Base-by-base conservation (phyloP, 78 protist species). In the Emiliania huxleyi region DNA sequence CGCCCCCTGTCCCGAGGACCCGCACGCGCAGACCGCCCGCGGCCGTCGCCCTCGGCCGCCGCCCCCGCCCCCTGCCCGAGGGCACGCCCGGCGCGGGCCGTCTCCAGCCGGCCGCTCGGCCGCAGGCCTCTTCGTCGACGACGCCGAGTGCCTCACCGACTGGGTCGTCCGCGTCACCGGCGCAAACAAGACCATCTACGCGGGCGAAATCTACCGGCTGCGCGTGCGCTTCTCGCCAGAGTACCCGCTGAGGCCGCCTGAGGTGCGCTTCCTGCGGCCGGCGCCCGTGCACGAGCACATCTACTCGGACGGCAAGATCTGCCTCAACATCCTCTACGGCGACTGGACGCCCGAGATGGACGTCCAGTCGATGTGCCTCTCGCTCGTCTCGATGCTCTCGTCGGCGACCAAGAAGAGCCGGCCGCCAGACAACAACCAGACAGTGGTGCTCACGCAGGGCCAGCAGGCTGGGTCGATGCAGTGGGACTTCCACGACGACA, bases 281-380 rank as follows among this genome's bases (percentile, higher is more conserved):
- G 52, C 37, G 38, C 94, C 94, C 37, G 49, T 87, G 45, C 94
- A 93, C 56, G 87, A 42, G 35, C 94, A 93, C 79, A 49, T 93
- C 35, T 93, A 93, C 79, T 55, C 88, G 8, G 90, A 93, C 79
- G 94, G 94, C 55, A 84, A 88, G 52, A 69, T 93, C 43, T 93
- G 94, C 92, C 77, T 93, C 42, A 88, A 69, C 89, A 73, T 93
- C 46, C 92, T 93, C 33, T 93, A 93, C 87, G 0, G 4, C 18
- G 91, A 49, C 45, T 93, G 92, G 92, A 42, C 37, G 21, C 94
- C 94, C 25, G 85, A 79, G 62, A 84, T 88, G 33, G 43, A 91
- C 11, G 92, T 93, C 33, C 48, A 44, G 55, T 33, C 89, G 48
- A 22, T 93, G 35, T 87, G 92, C 83, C 92, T 71, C 38, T 55